Percentiles rank a stretch among this genome's conserved stretches.
phyloP scores from a whole-genome alignment of 2,329 filamentous ascomycete species.

The Fusarium burgessii region DNA sequence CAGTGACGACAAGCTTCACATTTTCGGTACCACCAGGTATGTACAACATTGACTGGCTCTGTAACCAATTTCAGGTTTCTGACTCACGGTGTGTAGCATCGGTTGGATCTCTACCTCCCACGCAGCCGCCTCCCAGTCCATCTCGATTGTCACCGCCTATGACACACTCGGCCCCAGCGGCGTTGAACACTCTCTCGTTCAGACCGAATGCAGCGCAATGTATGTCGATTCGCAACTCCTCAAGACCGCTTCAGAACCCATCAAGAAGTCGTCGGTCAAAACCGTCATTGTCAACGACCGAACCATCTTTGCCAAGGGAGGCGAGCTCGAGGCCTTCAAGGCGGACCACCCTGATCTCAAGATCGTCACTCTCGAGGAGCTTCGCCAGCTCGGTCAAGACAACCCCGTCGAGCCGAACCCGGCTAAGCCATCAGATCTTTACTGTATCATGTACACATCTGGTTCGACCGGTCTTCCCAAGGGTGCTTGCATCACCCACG shows the following conservation, averaged over 20 bases:
- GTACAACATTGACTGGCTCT: constrained; percentile 35
- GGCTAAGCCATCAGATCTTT: constrained; percentile 80
- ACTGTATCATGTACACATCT: constrained; percentile 89
- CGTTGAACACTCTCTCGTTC: constrained; percentile 85
- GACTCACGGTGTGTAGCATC: constrained; percentile 61
- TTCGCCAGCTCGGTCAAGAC: constrained; percentile 70
- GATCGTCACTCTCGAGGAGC: constrained; percentile 66
- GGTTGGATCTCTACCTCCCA: constrained; percentile 90
- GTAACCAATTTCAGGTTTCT: constrained; percentile 5
- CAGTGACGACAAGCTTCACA: constrained; percentile 76
- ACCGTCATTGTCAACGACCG: constrained; percentile 73
- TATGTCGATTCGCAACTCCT: constrained; percentile 87
- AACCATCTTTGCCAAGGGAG: constrained; percentile 62
- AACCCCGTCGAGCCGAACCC: constrained; percentile 78
- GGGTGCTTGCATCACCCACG: constrained; percentile 86
- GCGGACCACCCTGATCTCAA: constrained; percentile 65
- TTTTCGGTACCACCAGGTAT: constrained; percentile 86
- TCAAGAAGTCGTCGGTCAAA: constrained; percentile 68
- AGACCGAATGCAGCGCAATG: constrained; percentile 84
- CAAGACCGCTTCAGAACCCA: constrained; percentile 67
- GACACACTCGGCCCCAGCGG: constrained; percentile 90
- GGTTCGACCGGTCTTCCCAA: constrained; percentile 91
- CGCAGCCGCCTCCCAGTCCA: constrained; percentile 81
- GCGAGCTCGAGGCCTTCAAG: constrained; percentile 68
- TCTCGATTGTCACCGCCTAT: constrained; percentile 94